Evolutionary conservation across 306 rosid species (phyloP), one percentile per base, ranked within the genome.

Genomic region (Dicorynia guianensis): DNA sequence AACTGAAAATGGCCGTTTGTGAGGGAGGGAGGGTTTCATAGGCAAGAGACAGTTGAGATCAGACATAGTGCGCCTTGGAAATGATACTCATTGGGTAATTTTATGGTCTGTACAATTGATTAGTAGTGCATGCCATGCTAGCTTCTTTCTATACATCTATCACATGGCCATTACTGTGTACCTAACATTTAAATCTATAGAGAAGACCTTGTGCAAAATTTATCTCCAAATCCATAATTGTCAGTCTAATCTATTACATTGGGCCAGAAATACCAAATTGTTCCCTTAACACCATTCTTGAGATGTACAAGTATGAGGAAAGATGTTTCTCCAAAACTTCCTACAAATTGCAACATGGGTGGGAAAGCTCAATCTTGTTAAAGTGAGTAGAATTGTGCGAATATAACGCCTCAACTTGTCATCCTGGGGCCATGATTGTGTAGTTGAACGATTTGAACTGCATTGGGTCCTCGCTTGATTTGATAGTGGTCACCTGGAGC

Each of bases 71-170:
- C 54, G 42, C 62, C 30, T 14, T 8, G 42, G 54, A 67, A 48
- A 47, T 79, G 56, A 67, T 72, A 8, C 10, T 64, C 30, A 25
- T 25, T 25, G 30, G 30, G 30, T 25, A 25, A 25, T 2, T 48
- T 57, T 54, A 38, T 67, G 11, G 35, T 36, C 46, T 47, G 59
- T 69, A 20, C 40, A 69, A 69, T 61, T 77, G 55, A 53, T 69
- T 77, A 15, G 19, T 36, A 46, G 46, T 77, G 39, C 60, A 44
- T 55, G 36, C 46, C n/a, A 25, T 25, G 30, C 30, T 25, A 25
- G 30, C 30, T 25, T 25, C 30, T 25, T 25, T 30, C 19, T 43
- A 67, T 19, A 43, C 20, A 13, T 47, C 1, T 76, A 15, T 48
- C 33, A 43, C 30, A 25, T 25, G 30, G 30, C 30, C 30, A 25